Base-by-base conservation (phyloP, 2,329 filamentous ascomycete species). In the Dothideomycetes sp. region DNA sequence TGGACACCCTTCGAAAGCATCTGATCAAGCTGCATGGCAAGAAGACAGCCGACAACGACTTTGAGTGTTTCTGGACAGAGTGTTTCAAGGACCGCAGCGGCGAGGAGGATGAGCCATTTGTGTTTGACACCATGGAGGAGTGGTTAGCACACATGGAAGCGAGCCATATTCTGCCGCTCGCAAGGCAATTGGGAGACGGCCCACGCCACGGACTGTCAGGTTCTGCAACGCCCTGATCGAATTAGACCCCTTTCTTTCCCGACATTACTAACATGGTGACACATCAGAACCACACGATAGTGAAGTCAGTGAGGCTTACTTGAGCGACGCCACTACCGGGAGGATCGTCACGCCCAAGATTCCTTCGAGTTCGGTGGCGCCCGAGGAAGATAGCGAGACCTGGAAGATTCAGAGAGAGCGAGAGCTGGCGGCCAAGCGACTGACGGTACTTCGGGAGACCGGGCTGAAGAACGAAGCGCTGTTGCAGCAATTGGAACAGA, bases 151-250 rank as follows among this genome's bases (percentile, higher is more conserved):
- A 80, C 50, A 51, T 79, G 17, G 63, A 70, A 41, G 53, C 61
- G 22, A 52, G 50, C 15, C 76, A 80, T 53, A 52, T 79, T n/a
- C 54, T 57, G 15, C 60, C 67, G 14, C 50, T 77, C 32, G 70
- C 69, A n/a, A 73, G 72, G 68, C 61, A 65, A 47, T 60, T 71
- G 32, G 75, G 75, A n/a, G 74, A 79, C 58, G 75, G 76, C 38
- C 74, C 73, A 31, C 63, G 63, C 35, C 65, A 67, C 42, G 66
- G 66, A 45, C 58, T 66, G 50, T 69, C 66, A 60, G 73, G 75
- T 79, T 66, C 72, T 69, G 62, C 51, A 19, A 35, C 31, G 42
- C 19, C 24, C 19, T n/a, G 42, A 19, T 47, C 50, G 34, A 41
- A 42, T 14, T 33, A 49, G 22, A 47, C 7, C 8, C 10, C 3